Evolutionary conservation across 75 land plant genomes (phyloP).

Genomic region (Selaginella tamariscina): DNA sequence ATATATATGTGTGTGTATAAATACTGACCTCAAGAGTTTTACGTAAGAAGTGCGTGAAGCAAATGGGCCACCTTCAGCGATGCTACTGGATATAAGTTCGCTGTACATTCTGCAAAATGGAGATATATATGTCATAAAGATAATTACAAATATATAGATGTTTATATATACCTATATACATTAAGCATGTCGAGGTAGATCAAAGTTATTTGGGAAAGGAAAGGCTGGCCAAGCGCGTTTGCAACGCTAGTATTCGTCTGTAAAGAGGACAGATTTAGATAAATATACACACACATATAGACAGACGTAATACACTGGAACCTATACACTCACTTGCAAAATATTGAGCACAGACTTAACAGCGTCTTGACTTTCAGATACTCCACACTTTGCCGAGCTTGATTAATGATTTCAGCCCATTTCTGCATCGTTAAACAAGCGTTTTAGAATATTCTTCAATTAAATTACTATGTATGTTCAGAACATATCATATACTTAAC

Average conservation of each 20-base stretch:
- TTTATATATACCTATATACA: constrained; percentile 3
- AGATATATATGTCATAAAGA: background rate
- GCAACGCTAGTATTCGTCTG: constrained; percentile 5
- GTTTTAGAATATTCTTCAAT: too few relatives aligned
- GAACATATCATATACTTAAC: background rate
- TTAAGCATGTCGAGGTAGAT: constrained; percentile 9
- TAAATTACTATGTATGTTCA: too few relatives aligned
- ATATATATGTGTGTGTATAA: constrained; percentile 11
- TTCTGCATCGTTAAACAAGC: constrained; percentile 44
- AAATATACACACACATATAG: too few relatives aligned
- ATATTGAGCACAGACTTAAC: constrained; percentile 4
- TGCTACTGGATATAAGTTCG: constrained; percentile 11
- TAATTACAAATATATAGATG: background rate
- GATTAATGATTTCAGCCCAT: constrained; percentile 62
- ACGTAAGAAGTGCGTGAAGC: constrained; percentile 69
- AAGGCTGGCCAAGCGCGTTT: constrained; percentile 5
- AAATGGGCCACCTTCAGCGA: constrained; percentile 6
- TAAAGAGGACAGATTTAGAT: background rate
- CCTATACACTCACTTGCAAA: background rate
- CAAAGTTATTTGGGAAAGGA: background rate
- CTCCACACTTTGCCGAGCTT: constrained; percentile 13
- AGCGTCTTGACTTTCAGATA: constrained; percentile 9
- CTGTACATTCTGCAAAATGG: constrained; percentile 7
- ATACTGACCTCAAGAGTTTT: constrained; percentile 61
- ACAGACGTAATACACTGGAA: background rate